Conservation (phyloP, 2,329 filamentous ascomycete species). For the Fusarium sp. region DNA sequence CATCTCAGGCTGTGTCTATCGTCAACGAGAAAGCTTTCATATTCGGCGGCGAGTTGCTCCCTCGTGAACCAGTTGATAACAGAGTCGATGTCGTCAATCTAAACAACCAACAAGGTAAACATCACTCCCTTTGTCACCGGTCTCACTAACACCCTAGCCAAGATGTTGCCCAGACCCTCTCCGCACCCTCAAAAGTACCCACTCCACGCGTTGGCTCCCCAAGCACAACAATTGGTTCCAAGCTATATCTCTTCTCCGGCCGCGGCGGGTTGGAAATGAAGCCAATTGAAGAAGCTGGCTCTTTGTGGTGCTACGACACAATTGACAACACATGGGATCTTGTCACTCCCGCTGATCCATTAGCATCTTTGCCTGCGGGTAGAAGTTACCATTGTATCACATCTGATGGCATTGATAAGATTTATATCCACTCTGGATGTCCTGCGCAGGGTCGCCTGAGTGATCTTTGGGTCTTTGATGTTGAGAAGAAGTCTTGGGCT, state of each 20-base stretch:
- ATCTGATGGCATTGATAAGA: neutral
- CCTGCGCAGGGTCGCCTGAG: neutral
- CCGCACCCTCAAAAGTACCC: neutral
- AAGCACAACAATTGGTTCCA: neutral
- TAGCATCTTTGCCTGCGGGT: neutral
- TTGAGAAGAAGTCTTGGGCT: accelerated
- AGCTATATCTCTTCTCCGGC: neutral
- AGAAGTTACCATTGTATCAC: slow-evolving; percentile 12
- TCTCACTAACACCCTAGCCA: neutral
- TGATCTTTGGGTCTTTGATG: neutral
- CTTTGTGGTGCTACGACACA: neutral
- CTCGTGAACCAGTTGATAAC: neutral
- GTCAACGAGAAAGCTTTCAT: neutral
- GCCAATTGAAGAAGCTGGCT: neutral
- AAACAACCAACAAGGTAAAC: neutral
- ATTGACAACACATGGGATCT: neutral
- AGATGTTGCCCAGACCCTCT: neutral
- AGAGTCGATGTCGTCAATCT: neutral
- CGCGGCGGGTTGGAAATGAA: slow-evolving; percentile 3
- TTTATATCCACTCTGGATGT: slow-evolving; percentile 6
- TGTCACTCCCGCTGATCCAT: accelerated
- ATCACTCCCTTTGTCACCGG: neutral
- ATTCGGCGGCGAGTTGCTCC: slow-evolving; percentile 5
- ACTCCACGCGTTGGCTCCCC: neutral
- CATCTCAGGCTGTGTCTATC: neutral